Base-by-base conservation (phyloP, 2,329 filamentous ascomycete genomes). In the Penicillium sp. region DNA sequence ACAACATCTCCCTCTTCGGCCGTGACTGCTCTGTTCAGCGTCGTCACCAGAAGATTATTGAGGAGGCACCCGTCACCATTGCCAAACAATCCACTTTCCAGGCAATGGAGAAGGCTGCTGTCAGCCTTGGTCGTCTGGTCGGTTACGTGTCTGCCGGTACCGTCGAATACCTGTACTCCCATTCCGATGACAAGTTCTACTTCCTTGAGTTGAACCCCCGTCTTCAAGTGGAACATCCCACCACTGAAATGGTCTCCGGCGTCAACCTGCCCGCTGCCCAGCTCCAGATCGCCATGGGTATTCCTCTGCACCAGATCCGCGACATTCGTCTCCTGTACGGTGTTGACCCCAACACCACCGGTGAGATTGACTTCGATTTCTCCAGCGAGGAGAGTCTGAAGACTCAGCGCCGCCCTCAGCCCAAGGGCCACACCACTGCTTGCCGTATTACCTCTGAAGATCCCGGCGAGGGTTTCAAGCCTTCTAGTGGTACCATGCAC, bases 361-460 rank as follows among this genome's bases (percentile, higher is more conserved):
- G 87, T 46, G 86, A 90, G 65, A 96, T 99, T 69, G 94, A 99
- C 75, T 99, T 97, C 67, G 89, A 96, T 72, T 99, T 99, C 79
- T 89, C 89, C 69, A 89, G 86, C 65, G 86, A 92, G 67, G 87
- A 85, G 68, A 96, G 90, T 70, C 81, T 85, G 52, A 84, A 89
- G 77, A 88, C 86, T 23, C 94, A 99, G 80, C 86, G 94, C 65
- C 85, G 92, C 63, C 94, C 94, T 18, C 88, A 87, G 57, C 91
- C 94, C 67, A 96, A 95, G 80, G 94, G 94, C 41, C 94, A 99
- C 80, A 95, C 90, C 65, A 99, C 95, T 24, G 94, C 94, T 57
- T 99, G 94, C 79, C 90, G 94, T 84, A 99, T 99, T 76, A 99
- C 94, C 24, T 99, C 94, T 0, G 94, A 99, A 75, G 94, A 99